Base-by-base conservation (phyloP, 2,329 filamentous ascomycete genomes). In the Sclerotinia minor region DNA sequence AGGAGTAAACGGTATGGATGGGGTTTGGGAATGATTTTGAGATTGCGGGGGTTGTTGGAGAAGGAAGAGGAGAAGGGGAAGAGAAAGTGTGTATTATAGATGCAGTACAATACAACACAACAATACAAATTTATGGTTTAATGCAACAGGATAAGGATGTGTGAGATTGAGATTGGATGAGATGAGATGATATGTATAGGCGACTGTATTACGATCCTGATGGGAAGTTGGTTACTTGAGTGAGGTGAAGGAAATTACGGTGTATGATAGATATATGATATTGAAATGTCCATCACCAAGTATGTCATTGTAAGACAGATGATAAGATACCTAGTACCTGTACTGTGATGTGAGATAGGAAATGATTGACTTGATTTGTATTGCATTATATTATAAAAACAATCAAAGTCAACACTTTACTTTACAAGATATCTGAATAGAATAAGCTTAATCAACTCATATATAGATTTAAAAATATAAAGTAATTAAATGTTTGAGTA, bases 61-160 rank as follows among this genome's bases (percentile, higher is more conserved):
- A 21, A 24, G 26, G 44, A 35, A 32, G 44, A 32, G 24, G 59
- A 44, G n/a, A 17, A 29, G 19, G 57, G 59, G 59, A 61, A 38
- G 59, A 61, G 59, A 61, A 61, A 61, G 59, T 61, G 59, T 50
- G 59, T 61, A 61, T 61, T 61, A 50, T 61, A 61, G 59, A 61
- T 45, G 49, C 29, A 21, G 49, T 57, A 55, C 38, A 55, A 44
- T 65, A 55, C 49, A 53, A 57, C 63, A 44, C 47, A 57, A 65
- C 63, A 57, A 65, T 61, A 50, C 29, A 61, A 61, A 61, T 50
- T 61, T 32, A 61, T 50, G 63, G 49, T 57, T 24, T 45, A 41
- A 57, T 65, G 41, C 35, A 65, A 29, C 13, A 15, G 8, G n/a
- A 35, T 49, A 64, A 67, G 61, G 57, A 49, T 17, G 54, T 54